phyloP scores from a whole-genome alignment of 176 grass and related monocot species.

The Zoysia pacifica region DNA sequence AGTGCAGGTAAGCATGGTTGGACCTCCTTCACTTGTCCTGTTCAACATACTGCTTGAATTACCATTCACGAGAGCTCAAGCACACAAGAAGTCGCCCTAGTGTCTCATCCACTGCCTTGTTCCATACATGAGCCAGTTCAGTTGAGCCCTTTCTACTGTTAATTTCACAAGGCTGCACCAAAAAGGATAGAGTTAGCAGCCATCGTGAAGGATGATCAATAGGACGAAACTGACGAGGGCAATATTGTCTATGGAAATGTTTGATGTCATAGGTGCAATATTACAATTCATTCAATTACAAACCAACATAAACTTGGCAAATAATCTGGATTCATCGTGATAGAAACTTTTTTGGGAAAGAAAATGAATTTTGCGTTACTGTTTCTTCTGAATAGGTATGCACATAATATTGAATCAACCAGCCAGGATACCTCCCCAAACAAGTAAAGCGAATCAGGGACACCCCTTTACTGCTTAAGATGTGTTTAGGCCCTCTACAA shows the following conservation, averaged over 20 bases:
- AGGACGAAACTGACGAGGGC: not conserved
- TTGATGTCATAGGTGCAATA: not conserved
- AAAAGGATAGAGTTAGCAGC: not conserved
- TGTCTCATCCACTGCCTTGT: conserved; percentile 59
- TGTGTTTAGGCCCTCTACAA: not conserved
- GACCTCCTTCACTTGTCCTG: not conserved
- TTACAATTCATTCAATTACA: not conserved
- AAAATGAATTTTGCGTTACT: not conserved
- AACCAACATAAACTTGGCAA: not conserved
- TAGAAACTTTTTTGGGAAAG: not conserved
- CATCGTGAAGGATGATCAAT: not conserved
- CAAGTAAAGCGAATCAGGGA: not conserved
- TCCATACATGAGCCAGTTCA: conserved; percentile 53
- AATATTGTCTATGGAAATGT: not conserved
- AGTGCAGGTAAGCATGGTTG: not conserved
- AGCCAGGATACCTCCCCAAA: not conserved
- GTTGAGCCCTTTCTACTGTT: conserved; percentile 2
- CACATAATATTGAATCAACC: not conserved
- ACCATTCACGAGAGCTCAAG: conserved; percentile 66
- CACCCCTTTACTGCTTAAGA: not conserved
- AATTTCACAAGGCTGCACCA: conserved; percentile 33
- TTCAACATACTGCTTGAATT: conserved; percentile 26
- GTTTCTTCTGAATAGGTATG: not conserved
- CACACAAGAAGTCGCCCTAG: conserved; percentile 54
- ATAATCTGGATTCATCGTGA: not conserved